Evolutionary conservation across 306 rosid genomes (phyloP).

Genomic region (Lathyrus aphaca): DNA sequence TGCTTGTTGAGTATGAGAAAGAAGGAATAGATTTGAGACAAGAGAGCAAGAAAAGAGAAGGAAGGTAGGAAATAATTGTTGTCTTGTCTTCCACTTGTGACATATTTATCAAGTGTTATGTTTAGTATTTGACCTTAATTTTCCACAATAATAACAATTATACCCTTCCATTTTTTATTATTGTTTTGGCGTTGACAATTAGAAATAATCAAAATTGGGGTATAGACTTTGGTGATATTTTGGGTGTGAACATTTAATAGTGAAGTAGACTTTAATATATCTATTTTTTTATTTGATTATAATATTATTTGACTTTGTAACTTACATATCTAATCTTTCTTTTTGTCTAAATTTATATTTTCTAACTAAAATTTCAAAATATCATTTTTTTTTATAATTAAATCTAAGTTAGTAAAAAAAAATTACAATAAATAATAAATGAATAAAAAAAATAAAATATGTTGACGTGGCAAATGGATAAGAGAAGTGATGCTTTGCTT

Average conservation of each 20-base stretch:
- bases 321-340: not conserved
- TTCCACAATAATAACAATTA: slow-evolving; percentile 46
- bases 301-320: slow-evolving; percentile 5
- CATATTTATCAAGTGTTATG: slow-evolving; percentile 46
- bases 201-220: slow-evolving; percentile 21
- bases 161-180: slow-evolving; percentile 37
- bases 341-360: not conserved
- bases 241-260: slow-evolving; percentile 16
- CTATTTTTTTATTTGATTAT: not conserved
- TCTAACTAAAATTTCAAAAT: not conserved
- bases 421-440: not conserved
- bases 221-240: slow-evolving; percentile 8
- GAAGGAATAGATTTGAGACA: slow-evolving; percentile 32
- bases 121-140: slow-evolving; percentile 34
- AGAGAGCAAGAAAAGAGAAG: not conserved
- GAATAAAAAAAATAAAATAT: not conserved
- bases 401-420: not conserved
- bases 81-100: slow-evolving; percentile 25
- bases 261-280: slow-evolving; percentile 6
- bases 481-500: slow-evolving; percentile 48
- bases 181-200: slow-evolving; percentile 43
- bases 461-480: slow-evolving; percentile 18
- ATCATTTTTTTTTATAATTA: not conserved
- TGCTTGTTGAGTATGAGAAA: slow-evolving; percentile 26
- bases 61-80: slow-evolving; percentile 27